These are phyloP conservation scores for Pseudocercospora fijiensis DNA, from an alignment of 2,329 filamentous ascomycete genomes.

Conservation along the genomic window DNA sequence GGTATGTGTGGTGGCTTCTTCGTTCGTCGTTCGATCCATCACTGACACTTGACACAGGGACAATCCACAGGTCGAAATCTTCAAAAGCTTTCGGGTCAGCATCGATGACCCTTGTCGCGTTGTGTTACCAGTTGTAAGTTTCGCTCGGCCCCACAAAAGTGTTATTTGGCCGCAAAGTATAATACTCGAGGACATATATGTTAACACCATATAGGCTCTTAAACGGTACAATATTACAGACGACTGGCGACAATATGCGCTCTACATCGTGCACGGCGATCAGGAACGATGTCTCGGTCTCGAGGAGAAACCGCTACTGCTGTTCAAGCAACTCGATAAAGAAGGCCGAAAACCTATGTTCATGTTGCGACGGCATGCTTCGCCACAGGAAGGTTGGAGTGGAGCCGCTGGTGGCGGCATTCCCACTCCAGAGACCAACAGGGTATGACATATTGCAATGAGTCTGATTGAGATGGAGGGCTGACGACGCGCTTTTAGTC, in stretches of 20 bases:
- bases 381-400: slow-evolving; percentile 44
- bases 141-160: not conserved
- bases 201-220: slow-evolving; percentile 56
- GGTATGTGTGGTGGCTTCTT: not conserved
- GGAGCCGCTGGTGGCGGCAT: slow-evolving; percentile 21
- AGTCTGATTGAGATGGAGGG: not conserved
- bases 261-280: slow-evolving; percentile 99
- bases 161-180: not conserved
- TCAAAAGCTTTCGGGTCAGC: slow-evolving; percentile 96
- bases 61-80: slow-evolving; percentile 76
- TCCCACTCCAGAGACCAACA: slow-evolving; percentile 18
- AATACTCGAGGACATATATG: not conserved
- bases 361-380: slow-evolving; percentile 74
- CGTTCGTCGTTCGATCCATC: not conserved
- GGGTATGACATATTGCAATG: not conserved
- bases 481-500: slow-evolving; percentile 7
- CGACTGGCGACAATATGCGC: slow-evolving; percentile 93
- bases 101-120: slow-evolving; percentile 99
- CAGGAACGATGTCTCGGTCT: slow-evolving; percentile 90
- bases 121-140: slow-evolving; percentile 71
- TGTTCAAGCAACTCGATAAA: slow-evolving; percentile 96
- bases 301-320: slow-evolving; percentile 88
- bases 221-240: slow-evolving; percentile 99
- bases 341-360: slow-evolving; percentile 99
- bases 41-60: slow-evolving; percentile 23